These are phyloP conservation scores for Phytophthora hibernalis DNA, from an alignment of 352 stramenopile species.

Conservation along the genomic window DNA sequence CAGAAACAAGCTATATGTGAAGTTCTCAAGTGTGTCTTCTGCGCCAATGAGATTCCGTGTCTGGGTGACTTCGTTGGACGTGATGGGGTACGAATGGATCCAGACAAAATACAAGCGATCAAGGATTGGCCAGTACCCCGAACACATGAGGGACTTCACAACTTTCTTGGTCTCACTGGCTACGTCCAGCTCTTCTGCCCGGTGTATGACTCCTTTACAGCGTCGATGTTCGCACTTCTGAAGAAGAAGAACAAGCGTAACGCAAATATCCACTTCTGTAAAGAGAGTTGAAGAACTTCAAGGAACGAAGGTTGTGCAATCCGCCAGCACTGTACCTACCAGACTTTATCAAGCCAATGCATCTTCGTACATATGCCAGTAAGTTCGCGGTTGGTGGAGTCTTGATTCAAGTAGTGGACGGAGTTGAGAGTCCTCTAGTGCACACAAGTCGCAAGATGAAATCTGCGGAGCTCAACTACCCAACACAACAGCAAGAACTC, in stretches of 20 bases:
- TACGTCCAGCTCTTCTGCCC: constrained; percentile 7
- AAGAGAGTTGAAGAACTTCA: constrained; percentile 10
- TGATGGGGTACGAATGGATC: constrained; percentile 4
- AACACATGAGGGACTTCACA: constrained; percentile 7
- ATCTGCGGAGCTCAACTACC: constrained; percentile 1
- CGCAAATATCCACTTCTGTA: constrained; percentile 2
- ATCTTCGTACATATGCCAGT: constrained; percentile 1
- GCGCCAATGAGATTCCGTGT: constrained; percentile 1
- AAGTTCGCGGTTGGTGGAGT: constrained; percentile 11
- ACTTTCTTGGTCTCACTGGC: constrained; percentile 7
- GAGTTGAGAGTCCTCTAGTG: constrained; percentile 2
- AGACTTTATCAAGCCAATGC: constrained; percentile 3
- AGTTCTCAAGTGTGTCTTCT: constrained; percentile 11
- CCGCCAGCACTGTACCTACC: constrained; percentile 1
- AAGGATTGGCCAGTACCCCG: constrained; percentile 5
- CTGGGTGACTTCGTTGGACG: constrained; percentile 1
- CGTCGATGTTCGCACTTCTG: background rate
- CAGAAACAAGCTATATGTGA: constrained; percentile 15
- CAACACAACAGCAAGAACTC: constrained; percentile 14
- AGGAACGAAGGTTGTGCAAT: constrained; percentile 2
- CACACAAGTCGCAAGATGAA: constrained; percentile 6
- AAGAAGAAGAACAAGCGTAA: constrained; percentile 2
- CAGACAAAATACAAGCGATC: constrained; percentile 4
- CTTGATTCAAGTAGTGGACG: background rate
- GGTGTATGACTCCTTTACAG: background rate